Conservation (phyloP, 208 protist species). For the Trypanosoma cruzi region DNA sequence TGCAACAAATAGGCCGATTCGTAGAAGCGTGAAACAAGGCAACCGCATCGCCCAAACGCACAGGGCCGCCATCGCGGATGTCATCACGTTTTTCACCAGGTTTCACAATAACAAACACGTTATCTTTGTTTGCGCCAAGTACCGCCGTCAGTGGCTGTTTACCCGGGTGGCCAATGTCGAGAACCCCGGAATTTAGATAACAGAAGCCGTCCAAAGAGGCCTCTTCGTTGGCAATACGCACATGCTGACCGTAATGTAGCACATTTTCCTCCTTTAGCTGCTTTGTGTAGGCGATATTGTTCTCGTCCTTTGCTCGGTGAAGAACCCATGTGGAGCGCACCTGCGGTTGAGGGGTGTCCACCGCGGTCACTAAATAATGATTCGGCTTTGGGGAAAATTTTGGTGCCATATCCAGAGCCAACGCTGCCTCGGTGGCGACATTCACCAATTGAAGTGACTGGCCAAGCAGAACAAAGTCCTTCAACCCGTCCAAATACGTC, state of each 20-base stretch:
- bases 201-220: conserved; percentile 56
- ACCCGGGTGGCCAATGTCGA: conserved; percentile 26
- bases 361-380: conserved; percentile 33
- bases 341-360: conserved; percentile 29
- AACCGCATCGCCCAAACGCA: conserved; percentile 73
- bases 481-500: conserved; percentile 25
- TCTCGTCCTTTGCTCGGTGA: conserved; percentile 59
- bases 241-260: conserved; percentile 88
- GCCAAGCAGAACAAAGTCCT: conserved; percentile 51
- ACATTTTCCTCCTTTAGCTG: conserved; percentile 40
- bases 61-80: conserved; percentile 53
- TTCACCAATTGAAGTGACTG: conserved; percentile 56
- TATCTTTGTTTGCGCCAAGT: conserved; percentile 54
- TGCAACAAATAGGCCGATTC: conserved; percentile 62
- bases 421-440: conserved; percentile 38
- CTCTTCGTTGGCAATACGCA: conserved; percentile 77
- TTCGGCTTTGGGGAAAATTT: conserved; percentile 19
- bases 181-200: conserved; percentile 68
- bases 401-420: conserved; percentile 57
- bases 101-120: conserved; percentile 68
- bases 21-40: conserved; percentile 73
- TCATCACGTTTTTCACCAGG: conserved; percentile 51
- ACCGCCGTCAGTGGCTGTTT: conserved; percentile 48
- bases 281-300: conserved; percentile 69
- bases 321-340: conserved; percentile 78